Percentiles rank a stretch among this genome's conserved stretches.
Conservation (phyloP, 140 eudicot genomes). For the Stevia rebaudiana region DNA sequence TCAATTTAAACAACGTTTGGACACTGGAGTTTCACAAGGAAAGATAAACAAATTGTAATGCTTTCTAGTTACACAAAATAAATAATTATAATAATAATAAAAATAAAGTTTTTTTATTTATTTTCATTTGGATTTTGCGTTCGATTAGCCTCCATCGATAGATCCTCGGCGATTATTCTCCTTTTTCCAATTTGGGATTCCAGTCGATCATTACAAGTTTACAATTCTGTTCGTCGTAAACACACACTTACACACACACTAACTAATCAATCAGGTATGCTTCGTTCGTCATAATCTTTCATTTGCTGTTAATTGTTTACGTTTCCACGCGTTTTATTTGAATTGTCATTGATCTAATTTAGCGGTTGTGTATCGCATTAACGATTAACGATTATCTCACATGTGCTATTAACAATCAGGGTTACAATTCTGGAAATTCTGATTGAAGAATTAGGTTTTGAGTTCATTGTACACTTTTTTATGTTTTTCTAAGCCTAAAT, state of each 20-base stretch:
- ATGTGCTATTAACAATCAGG: constrained; percentile 10
- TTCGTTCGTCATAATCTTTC: constrained; percentile 4
- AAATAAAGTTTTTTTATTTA: neutral
- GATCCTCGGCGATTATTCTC: constrained; percentile 25
- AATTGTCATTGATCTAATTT: constrained; percentile 17
- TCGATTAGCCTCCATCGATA: constrained; percentile 1
- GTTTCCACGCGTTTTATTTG: constrained; percentile 2
- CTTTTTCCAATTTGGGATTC: constrained; percentile 6
- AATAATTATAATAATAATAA: neutral
- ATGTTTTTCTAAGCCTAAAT: neutral
- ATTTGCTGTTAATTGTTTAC: neutral
- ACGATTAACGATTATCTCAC: neutral
- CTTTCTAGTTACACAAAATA: neutral
- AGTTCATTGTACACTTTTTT: neutral
- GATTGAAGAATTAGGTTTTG: constrained; percentile 19
- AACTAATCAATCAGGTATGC: constrained; percentile 14
- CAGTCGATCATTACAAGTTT: constrained; percentile 1
- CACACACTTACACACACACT: neutral
- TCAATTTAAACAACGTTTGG: neutral
- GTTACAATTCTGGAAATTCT: constrained; percentile 6
- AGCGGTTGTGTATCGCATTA: constrained; percentile 9
- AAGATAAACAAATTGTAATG: neutral
- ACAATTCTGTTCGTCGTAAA: neutral
- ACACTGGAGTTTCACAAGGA: neutral
- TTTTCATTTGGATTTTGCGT: neutral